Conservation (phyloP, 306 rosid species). For the Trifolium dubium region DNA sequence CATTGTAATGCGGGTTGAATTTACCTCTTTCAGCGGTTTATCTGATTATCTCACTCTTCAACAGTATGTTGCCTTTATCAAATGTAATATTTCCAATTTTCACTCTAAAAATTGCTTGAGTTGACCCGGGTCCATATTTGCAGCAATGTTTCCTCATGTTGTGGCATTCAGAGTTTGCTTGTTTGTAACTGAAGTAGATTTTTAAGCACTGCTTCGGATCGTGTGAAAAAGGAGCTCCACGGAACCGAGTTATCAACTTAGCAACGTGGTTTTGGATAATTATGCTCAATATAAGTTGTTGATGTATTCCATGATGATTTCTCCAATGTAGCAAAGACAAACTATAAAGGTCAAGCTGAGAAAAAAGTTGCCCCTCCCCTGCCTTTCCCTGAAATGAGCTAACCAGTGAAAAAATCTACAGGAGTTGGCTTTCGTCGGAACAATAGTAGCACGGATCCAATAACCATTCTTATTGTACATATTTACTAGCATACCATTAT, state of each 20-base stretch:
- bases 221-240: slow-evolving; percentile 30
- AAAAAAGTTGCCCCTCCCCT: slow-evolving; percentile 22
- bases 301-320: slow-evolving; percentile 31
- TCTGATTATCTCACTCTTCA: slow-evolving; percentile 36
- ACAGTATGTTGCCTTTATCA: slow-evolving; percentile 9
- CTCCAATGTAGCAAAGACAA: slow-evolving; percentile 33
- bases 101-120: slow-evolving; percentile 39
- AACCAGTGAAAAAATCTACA: background rate
- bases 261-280: slow-evolving; percentile 36
- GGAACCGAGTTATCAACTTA: slow-evolving; percentile 35
- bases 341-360: slow-evolving; percentile 34
- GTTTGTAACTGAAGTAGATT: slow-evolving; percentile 27
- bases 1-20: slow-evolving; percentile 24
- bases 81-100: slow-evolving; percentile 22
- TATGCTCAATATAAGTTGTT: slow-evolving; percentile 25
- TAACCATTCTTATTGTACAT: slow-evolving; percentile 43
- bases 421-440: slow-evolving; percentile 10
- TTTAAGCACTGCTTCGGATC: slow-evolving; percentile 34
- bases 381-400: slow-evolving; percentile 12
- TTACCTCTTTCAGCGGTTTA: slow-evolving; percentile 31
- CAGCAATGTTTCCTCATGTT: slow-evolving; percentile 28
- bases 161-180: slow-evolving; percentile 31
- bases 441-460: slow-evolving; percentile 19
- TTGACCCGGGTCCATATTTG: slow-evolving; percentile 32
- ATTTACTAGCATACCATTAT: slow-evolving; percentile 36